Percentiles rank a stretch among this genome's conserved stretches.
These are phyloP conservation scores for Monosporascus ibericus DNA, from an alignment of 2,329 filamentous ascomycete genomes.

Conservation along the genomic window DNA sequence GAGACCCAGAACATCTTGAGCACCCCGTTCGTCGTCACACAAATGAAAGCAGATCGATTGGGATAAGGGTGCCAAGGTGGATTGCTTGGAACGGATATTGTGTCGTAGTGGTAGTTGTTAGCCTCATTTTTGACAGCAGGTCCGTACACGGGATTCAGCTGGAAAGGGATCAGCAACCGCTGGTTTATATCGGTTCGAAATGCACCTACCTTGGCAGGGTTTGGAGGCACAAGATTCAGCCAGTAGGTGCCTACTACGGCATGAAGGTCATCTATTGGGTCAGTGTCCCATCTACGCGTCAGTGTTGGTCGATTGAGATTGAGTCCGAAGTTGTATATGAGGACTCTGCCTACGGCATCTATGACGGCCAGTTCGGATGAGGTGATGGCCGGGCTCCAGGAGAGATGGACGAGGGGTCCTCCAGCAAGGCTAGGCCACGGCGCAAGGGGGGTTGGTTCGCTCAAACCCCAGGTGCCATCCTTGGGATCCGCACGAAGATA, in stretches of 20 bases:
- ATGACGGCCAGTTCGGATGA: conserved; percentile 72
- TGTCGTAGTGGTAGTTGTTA: conserved; percentile 62
- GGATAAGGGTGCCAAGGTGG: conserved; percentile 69
- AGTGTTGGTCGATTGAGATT: conserved; percentile 67
- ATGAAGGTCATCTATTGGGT: conserved; percentile 67
- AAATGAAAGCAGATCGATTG: conserved; percentile 67
- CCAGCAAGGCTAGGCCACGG: conserved; percentile 57
- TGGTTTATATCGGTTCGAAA: background rate
- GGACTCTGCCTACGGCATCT: conserved; percentile 71
- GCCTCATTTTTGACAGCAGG: conserved; percentile 56
- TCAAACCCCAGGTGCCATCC: conserved; percentile 69
- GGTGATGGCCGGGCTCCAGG: conserved; percentile 63
- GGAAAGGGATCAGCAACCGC: conserved; percentile 5
- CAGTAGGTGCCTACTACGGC: conserved; percentile 81
- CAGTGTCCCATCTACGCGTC: conserved; percentile 57
- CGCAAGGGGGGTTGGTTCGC: conserved; percentile 60
- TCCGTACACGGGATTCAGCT: conserved; percentile 47
- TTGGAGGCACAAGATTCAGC: conserved; percentile 57
- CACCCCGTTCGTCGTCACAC: conserved; percentile 66
- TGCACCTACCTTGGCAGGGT: conserved; percentile 27
- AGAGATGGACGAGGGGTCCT: conserved; percentile 69
- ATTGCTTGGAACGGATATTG: conserved; percentile 56
- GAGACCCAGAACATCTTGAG: conserved; percentile 75
- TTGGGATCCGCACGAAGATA: conserved; percentile 64
- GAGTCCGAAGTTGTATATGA: conserved; percentile 65